Base-by-base conservation (phyloP, 345 rosid genomes). In the Brassica cretica region DNA sequence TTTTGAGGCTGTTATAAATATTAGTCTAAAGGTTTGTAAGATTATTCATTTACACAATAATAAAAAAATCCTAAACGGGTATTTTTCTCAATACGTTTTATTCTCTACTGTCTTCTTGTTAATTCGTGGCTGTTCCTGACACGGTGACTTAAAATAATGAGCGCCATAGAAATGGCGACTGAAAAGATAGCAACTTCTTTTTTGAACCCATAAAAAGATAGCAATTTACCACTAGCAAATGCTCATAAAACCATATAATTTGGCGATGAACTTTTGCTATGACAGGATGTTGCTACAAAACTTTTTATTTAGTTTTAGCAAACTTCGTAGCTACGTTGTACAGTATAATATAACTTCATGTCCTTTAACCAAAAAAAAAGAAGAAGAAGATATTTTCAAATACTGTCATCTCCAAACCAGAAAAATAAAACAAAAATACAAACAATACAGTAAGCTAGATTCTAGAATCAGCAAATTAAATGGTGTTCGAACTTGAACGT, bases 401-500 rank as follows among this genome's bases (percentile, higher is more conserved):
- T 46, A 46, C 5, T 46, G 55, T 46, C 16, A 46, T 46, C 55
- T 46, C 55, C 55, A 46, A 46, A 46, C 55, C 5, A 46, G 49
- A 14, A 63, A 0, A 2, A 44, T 12, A 58, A 49, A 18, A 10
- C 39, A 4, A 32, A 11, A 30, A 21, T 35, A 18, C 12, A 41
- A 59, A 61, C 15, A 68, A 49, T 68, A 27, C n/a, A 49, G 12
- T 61, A n/a, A n/a, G 8, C 58, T 51, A 16, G 60, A 53, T 64
- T 18, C 37, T 30, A 21, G 27, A 72, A 66, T 25, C 19, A 15
- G 81, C 19, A 65, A 65, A 78, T 3, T 65, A 44, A 78, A 72
- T 72, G 76, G 72, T 44, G 39, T 46, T 21, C 5, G 68, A 65
- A 27, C 67, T 56, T 71, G 72, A 56, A 77, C 76, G 33, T 77